Base-by-base conservation (phyloP, 2,329 filamentous ascomycete species). In the Colletotrichum australisinense region DNA sequence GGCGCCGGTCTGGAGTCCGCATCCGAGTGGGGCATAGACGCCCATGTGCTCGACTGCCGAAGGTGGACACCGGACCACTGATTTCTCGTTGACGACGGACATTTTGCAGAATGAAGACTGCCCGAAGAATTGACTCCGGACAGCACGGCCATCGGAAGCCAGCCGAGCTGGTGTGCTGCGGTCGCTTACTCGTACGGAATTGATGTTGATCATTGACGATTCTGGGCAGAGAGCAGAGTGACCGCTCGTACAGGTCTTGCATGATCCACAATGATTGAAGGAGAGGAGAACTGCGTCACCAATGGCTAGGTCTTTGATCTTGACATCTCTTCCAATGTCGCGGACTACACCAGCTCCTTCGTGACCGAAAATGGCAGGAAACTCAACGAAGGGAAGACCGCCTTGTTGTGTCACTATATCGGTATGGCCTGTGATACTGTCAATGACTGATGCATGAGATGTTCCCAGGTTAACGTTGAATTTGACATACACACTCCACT, bases 181-280 rank as follows among this genome's bases (percentile, higher is more conserved):
- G 87, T 72, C 69, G 52, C 57, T 24, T 0, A 22, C 6, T 2
- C 97, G 93, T 84, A 99, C 98, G 91, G 98, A 98, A 84, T 97
- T 96, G 87, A 72, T 30, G 49, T 72, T 72, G 69, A 72, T 62
- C 22, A 24, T 56, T 1, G 69, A 52, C 2, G 69, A 68, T 28
- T 46, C 58, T 8, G 69, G 64, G 28, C 96, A 98, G 71, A 98
- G 93, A 86, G 98, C 97, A 79, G 96, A 98, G 92, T 99, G 98
- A 86, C 96, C 96, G 58, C 95, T 98, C 85, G 94, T 96, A 93
- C 97, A 99, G 90, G 98, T 98, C 88, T 98, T 98, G 92, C 97
- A 99, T 84, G 98, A 95, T 78, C 91, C 89, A 88, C 96, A 98
- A 87, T 98, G 96, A 77, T 97, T 87, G 84, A 96, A 98, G 55